These are phyloP conservation scores for Mallotus japonicus DNA, from an alignment of 441 rosid species.

Conservation along the genomic window DNA sequence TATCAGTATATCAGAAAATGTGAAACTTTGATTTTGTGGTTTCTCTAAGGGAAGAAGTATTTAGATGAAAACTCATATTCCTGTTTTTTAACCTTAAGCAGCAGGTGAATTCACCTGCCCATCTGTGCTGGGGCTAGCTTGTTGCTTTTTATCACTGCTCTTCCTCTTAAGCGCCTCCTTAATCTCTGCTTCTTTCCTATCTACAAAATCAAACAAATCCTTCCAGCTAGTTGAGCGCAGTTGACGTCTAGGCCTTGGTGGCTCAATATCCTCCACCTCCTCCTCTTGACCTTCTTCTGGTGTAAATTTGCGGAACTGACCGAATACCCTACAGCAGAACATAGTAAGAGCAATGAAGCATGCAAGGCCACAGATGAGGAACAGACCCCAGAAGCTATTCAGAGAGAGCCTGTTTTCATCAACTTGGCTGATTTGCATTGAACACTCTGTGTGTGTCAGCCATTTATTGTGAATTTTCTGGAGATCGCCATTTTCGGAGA, in stretches of 20 bases:
- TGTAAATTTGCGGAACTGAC: slow-evolving; percentile 57
- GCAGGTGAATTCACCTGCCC: slow-evolving; percentile 31
- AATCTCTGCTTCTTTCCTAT: slow-evolving; percentile 65
- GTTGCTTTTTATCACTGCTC: slow-evolving; percentile 41
- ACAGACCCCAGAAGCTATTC: slow-evolving; percentile 86
- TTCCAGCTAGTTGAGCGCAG: slow-evolving; percentile 48
- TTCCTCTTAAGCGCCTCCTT: slow-evolving; percentile 58
- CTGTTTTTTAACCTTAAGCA: background rate
- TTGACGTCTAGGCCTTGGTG: slow-evolving; percentile 42
- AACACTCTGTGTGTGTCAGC: slow-evolving; percentile 53
- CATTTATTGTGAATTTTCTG: slow-evolving; percentile 76
- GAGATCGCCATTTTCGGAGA: slow-evolving; percentile 85
- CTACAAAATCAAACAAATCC: slow-evolving; percentile 61
- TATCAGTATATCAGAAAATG: background rate
- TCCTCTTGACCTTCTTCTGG: slow-evolving; percentile 37
- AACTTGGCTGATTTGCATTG: slow-evolving; percentile 33
- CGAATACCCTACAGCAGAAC: slow-evolving; percentile 52
- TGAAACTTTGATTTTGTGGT: background rate
- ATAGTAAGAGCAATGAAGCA: slow-evolving; percentile 52
- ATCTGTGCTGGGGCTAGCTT: slow-evolving; percentile 37
- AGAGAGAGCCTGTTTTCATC: slow-evolving; percentile 56
- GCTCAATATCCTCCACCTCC: slow-evolving; percentile 49
- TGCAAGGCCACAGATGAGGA: slow-evolving; percentile 69
- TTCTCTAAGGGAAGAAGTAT: background rate
- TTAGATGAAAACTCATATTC: background rate